Evolutionary conservation across 768 basidiomycete species (phyloP), one percentile per base, ranked within the genome.

Genomic region (Tulasnella sp.): DNA sequence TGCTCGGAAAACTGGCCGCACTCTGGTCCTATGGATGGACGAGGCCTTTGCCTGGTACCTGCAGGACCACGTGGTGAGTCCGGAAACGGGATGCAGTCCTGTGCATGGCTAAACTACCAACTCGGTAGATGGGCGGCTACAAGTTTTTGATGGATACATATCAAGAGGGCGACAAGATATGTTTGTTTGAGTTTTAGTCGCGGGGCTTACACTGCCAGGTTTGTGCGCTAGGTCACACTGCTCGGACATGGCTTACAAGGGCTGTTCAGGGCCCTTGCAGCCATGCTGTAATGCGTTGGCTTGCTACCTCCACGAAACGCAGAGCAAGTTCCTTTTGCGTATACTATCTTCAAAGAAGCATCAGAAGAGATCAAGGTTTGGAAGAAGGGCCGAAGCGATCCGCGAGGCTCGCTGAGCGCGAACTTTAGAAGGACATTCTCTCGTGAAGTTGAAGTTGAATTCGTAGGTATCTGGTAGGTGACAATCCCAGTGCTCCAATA

Each of bases 121-220:
- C 41, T 9, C 6, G 18, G 7, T 75, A 80, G 79, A 41, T 44
- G 34, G 81, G 58, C 1, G 81, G 81, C 9, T 82, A 82, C 75
- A 75, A 76, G 37, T 82, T 82, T 58, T 12, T 82, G 9, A 78
- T 79, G 80, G 37, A 80, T 18, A 75, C 72, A 37, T 80, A 80
- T 34, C 85, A 85, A 48, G 84, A 88, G 24, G 92, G 91, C 0
- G 94, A 95, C 85, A 92, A 90, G 82, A 93, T 96, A 6, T 94
- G 89, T 84, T 87, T 96, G 3, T 95, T 95, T 91, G 94, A n/a
- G 95, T 0, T 96, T 95, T 84, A 95, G 94, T 69, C 89, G 95
- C 41, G 91, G 91, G 24, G 89, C 89, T 2, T 94, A 90, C 83
- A 92, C 92, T 18, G 89, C 88, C 18, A 40, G 74, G 80, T 60